These are phyloP conservation scores for Meyerozyma carpophila DNA, from an alignment of 1,139 yeast genomes.

Conservation along the genomic window DNA sequence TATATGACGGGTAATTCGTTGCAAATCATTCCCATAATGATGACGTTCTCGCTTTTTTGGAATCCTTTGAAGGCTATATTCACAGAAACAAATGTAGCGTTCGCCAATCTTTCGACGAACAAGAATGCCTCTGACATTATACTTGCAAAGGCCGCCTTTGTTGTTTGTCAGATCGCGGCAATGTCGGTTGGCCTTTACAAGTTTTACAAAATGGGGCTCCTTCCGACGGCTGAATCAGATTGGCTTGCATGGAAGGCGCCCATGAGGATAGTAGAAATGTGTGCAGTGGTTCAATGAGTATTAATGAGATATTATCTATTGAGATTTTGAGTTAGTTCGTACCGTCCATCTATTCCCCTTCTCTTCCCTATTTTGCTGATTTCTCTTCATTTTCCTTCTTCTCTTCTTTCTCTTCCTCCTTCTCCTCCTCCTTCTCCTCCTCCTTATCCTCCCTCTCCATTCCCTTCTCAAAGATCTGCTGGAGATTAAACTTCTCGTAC, in stretches of 20 bases:
- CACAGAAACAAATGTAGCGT: slow-evolving; percentile 43
- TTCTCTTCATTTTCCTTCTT: slow-evolving; percentile 2
- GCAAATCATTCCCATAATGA: slow-evolving; percentile 86
- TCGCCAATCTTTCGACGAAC: slow-evolving; percentile 31
- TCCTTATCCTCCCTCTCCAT: slow-evolving; percentile 12
- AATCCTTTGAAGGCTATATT: slow-evolving; percentile 74
- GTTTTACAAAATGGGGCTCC: slow-evolving; percentile 79
- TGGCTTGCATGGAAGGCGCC: slow-evolving; percentile 82
- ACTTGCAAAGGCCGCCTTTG: slow-evolving; percentile 30
- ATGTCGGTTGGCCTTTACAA: slow-evolving; percentile 82
- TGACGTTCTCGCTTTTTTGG: slow-evolving; percentile 79
- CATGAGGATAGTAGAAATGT: slow-evolving; percentile 26
- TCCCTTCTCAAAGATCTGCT: slow-evolving; percentile 54
- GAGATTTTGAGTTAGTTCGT: neutral
- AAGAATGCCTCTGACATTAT: slow-evolving; percentile 38
- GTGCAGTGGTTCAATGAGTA: slow-evolving; percentile 2
- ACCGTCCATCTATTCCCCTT: slow-evolving; percentile 3
- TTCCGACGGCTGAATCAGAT: slow-evolving; percentile 83
- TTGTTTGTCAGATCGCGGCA: slow-evolving; percentile 58
- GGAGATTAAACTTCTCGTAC: slow-evolving; percentile 53
- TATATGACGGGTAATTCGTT: slow-evolving; percentile 91
- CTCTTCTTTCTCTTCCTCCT: slow-evolving; percentile 2
- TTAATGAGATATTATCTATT: neutral
- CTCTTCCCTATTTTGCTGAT: neutral
- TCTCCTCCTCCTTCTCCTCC: slow-evolving; percentile 1